Conservation (phyloP, 139 green algal genomes). For the Yamagishiella unicocca region DNA sequence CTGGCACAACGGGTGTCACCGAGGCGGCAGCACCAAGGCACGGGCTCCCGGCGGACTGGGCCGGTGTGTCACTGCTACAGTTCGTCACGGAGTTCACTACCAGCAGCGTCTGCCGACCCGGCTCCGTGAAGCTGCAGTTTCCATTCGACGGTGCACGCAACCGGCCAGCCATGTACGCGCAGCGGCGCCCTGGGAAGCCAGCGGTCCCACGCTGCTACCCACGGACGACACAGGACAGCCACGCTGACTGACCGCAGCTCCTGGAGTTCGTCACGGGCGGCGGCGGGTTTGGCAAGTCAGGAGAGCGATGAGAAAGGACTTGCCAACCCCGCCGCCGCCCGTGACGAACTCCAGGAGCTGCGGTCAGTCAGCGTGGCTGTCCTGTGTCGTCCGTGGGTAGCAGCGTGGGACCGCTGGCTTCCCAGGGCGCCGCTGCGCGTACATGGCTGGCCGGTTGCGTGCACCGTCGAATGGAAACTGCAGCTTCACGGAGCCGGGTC, state of each 20-base stretch:
- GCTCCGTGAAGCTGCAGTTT: neutral
- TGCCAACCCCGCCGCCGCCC: neutral
- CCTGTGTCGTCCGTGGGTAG: neutral
- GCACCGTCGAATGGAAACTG: neutral
- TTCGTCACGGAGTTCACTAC: neutral
- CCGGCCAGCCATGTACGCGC: neutral
- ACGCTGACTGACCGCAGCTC: neutral
- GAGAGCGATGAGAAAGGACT: slow-evolving; percentile 7
- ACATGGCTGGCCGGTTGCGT: neutral
- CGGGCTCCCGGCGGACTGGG: neutral
- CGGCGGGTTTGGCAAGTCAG: neutral
- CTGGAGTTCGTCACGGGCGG: slow-evolving; percentile 7
- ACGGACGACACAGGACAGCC: neutral
- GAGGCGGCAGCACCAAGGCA: neutral
- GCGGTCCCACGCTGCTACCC: neutral
- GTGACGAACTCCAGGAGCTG: slow-evolving; percentile 15
- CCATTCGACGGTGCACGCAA: neutral
- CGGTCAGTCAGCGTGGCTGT: neutral
- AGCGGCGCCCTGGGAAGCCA: neutral
- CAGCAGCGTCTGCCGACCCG: neutral
- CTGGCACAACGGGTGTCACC: neutral
- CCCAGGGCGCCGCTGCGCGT: neutral
- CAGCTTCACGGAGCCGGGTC: neutral
- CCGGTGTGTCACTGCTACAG: neutral
- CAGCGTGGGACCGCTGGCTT: neutral